Base-by-base conservation (phyloP, 2,329 filamentous ascomycete genomes). In the Aspergillus unguis region DNA sequence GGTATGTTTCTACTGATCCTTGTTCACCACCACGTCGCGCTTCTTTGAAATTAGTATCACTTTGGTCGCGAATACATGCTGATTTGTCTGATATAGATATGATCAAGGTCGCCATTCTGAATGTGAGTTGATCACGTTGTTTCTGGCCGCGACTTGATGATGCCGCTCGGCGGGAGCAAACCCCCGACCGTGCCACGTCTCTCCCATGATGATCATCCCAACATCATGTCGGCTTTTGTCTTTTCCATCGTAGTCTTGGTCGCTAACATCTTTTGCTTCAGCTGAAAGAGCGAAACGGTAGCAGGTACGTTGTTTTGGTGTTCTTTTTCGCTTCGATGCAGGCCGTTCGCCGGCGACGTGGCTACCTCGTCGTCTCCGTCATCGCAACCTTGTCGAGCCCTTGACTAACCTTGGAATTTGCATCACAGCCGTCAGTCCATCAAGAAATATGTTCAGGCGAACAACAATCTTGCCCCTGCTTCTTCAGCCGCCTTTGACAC, bases 401-500 rank as follows among this genome's bases (percentile, higher is more conserved):
- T 57, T 61, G 44, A 60, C 62, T 75, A 62, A 75, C 68, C 38
- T 57, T 50, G 54, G 59, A 65, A 54, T 57, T 57, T 55, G 55
- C 48, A 37, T 50, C 46, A 66, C 70, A 86, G 84, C 70, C 86
- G 86, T 68, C 83, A 86, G 74, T 83, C 84, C 51, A 81, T 88
- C 71, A 88, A 88, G 80, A 88, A 88, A 72, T 88, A 88, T 71
- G 83, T 89, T 62, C 79, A 80, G 69, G 80, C 81, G 69, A 88
- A 88, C 81, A 87, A 88, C 78, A 82, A 81, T 66, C 76, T 85
- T 64, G 76, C 74, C 59, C 73, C 73, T 58, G 75, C 80, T 50
- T 78, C 74, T 60, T 79, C 81, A 57, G 72, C 74, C 50, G 77
- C 78, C 52, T 88, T 88, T 71, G 85, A 85, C 70, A 81, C 81